phyloP scores from a whole-genome alignment of 768 basidiomycete species.

The Trametes villosa region DNA sequence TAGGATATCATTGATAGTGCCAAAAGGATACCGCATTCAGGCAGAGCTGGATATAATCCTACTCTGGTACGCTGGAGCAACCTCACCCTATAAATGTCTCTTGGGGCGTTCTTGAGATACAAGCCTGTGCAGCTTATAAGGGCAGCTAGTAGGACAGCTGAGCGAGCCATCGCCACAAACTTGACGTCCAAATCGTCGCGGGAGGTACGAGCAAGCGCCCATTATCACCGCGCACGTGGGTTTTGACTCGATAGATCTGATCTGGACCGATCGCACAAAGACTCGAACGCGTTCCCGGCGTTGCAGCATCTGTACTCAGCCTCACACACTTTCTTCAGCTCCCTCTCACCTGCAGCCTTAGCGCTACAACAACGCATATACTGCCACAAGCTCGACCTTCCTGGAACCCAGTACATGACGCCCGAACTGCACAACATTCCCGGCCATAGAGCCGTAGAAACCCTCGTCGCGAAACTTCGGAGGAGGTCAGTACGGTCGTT shows the following conservation, averaged over 20 bases:
- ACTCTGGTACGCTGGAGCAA: too few relatives aligned
- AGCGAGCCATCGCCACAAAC: too few relatives aligned
- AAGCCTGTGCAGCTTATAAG: too few relatives aligned
- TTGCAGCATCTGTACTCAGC: not conserved
- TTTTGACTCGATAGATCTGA: constrained; percentile 11
- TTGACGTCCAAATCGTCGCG: too few relatives aligned
- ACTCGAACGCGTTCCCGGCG: constrained; percentile 1
- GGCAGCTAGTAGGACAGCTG: too few relatives aligned
- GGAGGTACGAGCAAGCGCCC: not conserved
- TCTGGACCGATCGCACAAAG: too few relatives aligned
- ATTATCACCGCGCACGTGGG: constrained; percentile 1
- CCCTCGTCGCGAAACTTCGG: constrained; percentile 67
- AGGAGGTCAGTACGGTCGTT: constrained; percentile 59
- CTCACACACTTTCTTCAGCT: not conserved
- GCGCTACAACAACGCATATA: not conserved
- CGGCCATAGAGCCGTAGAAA: constrained; percentile 66
- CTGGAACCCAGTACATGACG: constrained; percentile 43
- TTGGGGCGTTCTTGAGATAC: too few relatives aligned
- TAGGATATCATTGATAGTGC: too few relatives aligned
- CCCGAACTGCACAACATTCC: constrained; percentile 43
- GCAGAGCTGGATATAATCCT: too few relatives aligned
- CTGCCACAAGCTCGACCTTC: not conserved
- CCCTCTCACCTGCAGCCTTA: too few relatives aligned
- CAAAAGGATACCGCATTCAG: too few relatives aligned
- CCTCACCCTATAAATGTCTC: too few relatives aligned